phyloP scores from a whole-genome alignment of 208 protist genomes.

The Trichomonas gallinae region DNA sequence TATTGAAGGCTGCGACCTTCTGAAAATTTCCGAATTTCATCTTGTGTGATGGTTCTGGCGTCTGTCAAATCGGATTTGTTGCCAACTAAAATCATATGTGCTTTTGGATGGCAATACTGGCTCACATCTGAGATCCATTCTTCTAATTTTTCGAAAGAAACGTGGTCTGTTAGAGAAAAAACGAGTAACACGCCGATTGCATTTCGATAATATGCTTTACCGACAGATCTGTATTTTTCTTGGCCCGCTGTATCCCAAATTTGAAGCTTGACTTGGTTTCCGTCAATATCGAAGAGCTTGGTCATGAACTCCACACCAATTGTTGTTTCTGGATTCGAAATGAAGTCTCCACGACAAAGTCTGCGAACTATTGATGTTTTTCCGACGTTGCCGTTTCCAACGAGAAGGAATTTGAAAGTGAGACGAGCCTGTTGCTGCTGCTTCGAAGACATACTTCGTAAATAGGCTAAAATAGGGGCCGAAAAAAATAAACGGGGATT shows the following conservation, averaged over 20 bases:
- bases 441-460: not conserved
- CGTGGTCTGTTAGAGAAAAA: not conserved
- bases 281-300: not conserved
- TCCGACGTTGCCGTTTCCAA: not conserved
- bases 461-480: too few relatives aligned
- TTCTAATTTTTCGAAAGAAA: not conserved
- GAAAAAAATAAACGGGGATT: too few relatives aligned
- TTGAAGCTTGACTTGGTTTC: not conserved
- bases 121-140: not conserved
- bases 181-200: not conserved
- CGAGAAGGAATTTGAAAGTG: conserved; percentile 1
- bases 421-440: not conserved
- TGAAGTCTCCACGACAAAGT: not conserved
- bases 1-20: not conserved
- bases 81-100: not conserved
- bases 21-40: not conserved
- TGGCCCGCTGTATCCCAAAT: conserved; percentile 16
- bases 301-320: conserved; percentile 18
- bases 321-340: not conserved
- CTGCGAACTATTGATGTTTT: not conserved
- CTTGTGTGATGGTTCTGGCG: not conserved
- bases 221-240: not conserved
- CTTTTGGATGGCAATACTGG: not conserved
- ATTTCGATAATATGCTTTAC: conserved; percentile 6
- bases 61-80: not conserved